A percentile compares a stretch with the other conserved stretches of the same genome.
These are phyloP conservation scores for Fusarium penzigii DNA, from an alignment of 2,329 filamentous ascomycete species.

Conservation along the genomic window DNA sequence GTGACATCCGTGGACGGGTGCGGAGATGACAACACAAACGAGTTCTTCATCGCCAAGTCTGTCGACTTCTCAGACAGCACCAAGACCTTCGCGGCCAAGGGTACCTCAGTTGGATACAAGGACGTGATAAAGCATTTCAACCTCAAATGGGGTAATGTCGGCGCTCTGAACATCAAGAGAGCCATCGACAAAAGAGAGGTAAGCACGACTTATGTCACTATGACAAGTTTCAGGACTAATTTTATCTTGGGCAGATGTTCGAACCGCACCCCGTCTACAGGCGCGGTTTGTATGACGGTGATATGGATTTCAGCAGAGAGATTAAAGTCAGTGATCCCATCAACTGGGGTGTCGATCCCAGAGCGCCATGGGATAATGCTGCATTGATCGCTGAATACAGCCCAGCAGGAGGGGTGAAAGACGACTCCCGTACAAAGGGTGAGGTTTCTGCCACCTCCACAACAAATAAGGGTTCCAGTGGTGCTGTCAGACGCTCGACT, in stretches of 20 bases:
- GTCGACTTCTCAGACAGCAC: constrained; percentile 2
- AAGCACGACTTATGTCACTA: not conserved
- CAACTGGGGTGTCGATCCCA: not conserved
- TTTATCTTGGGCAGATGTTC: not conserved
- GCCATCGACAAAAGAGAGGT: constrained; percentile 13
- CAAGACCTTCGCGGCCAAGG: constrained; percentile 5
- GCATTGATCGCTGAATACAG: not conserved
- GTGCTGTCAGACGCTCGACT: too few relatives aligned
- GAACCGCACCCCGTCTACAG: not conserved
- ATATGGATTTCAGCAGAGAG: not conserved
- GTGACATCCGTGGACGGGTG: constrained; percentile 7
- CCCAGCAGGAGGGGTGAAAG: not conserved
- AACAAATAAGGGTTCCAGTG: not conserved
- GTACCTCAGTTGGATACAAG: not conserved
- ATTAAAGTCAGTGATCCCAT: not conserved
- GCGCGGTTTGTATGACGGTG: too few relatives aligned
- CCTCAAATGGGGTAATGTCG: constrained; percentile 6
- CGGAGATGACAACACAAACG: constrained; percentile 9
- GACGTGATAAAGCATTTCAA: constrained; percentile 1
- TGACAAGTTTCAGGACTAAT: not conserved
- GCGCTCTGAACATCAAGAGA: constrained; percentile 6
- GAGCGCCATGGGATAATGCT: constrained; percentile 3
- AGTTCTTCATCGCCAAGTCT: constrained; percentile 5
- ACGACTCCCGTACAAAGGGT: constrained; percentile 4
- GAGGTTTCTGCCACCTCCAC: not conserved